These are phyloP conservation scores for Starmera quercuum DNA, from an alignment of 805 yeast genomes.

Conservation along the genomic window DNA sequence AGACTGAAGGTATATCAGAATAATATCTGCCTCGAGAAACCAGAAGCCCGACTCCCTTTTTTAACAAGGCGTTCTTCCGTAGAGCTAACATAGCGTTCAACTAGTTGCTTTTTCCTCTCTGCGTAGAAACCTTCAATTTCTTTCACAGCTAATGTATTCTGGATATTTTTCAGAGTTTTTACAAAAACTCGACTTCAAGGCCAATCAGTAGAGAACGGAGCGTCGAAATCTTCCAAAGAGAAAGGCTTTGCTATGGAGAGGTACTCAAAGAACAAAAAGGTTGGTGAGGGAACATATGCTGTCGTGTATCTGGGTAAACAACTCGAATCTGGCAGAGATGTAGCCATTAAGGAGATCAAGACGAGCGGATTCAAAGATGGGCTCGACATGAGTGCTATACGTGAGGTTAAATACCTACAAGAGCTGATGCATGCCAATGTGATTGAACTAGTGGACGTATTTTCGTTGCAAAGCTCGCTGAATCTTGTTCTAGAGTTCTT, in stretches of 20 bases:
- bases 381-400: slow-evolving; percentile 92
- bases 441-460: slow-evolving; percentile 85
- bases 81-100: too few species aligned
- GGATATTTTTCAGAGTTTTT: too few species aligned
- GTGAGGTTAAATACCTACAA: slow-evolving; percentile 85
- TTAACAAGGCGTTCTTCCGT: too few species aligned
- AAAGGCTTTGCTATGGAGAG: slow-evolving; percentile 1
- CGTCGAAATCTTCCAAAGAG: not conserved
- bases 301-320: slow-evolving; percentile 85
- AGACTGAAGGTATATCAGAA: slow-evolving; percentile 3
- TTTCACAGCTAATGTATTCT: too few species aligned
- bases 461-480: slow-evolving; percentile 52
- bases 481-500: slow-evolving; percentile 89
- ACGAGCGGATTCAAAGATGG: slow-evolving; percentile 94
- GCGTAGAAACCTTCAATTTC: too few species aligned
- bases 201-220: too few species aligned
- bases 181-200: too few species aligned
- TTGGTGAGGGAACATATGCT: slow-evolving; percentile 99
- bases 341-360: slow-evolving; percentile 94
- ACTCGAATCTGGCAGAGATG: slow-evolving; percentile 41
- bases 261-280: slow-evolving; percentile 53
- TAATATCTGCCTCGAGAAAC: too few species aligned
- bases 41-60: too few species aligned
- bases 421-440: slow-evolving; percentile 75
- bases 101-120: too few species aligned